These are phyloP conservation scores for Adansonia rubrostipa DNA, from an alignment of 441 rosid genomes.

Conservation along the genomic window DNA sequence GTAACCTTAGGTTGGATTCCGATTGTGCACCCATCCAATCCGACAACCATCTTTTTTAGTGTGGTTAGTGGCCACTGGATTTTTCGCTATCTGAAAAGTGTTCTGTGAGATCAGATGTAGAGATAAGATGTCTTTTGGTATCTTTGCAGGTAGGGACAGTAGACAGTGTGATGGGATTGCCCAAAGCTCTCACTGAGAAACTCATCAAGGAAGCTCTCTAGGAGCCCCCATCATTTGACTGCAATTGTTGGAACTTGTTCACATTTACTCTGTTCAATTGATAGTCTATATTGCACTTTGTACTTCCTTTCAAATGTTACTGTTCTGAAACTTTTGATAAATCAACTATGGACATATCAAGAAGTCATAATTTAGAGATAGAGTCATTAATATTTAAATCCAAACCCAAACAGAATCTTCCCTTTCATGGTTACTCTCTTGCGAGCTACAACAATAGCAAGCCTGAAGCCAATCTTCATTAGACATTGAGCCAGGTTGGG, in stretches of 20 bases:
- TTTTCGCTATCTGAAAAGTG: neutral
- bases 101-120: neutral
- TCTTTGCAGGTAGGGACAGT: slow-evolving; percentile 62
- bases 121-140: slow-evolving; percentile 16
- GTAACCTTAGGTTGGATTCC: neutral
- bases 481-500: neutral
- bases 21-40: neutral
- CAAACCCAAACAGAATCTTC: too few relatives aligned
- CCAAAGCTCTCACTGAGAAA: slow-evolving; percentile 54
- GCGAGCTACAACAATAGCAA: too few relatives aligned
- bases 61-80: slow-evolving; percentile 1
- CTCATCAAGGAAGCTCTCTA: slow-evolving; percentile 50
- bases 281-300: neutral
- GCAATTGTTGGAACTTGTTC: neutral
- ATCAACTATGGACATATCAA: neutral
- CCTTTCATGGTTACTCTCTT: too few relatives aligned
- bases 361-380: too few relatives aligned
- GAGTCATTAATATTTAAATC: too few relatives aligned
- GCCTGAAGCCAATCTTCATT: neutral
- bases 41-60: slow-evolving; percentile 6
- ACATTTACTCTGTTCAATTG: neutral
- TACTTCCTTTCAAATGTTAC: neutral
- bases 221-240: slow-evolving; percentile 17
- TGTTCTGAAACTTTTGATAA: neutral
- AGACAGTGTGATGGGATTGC: slow-evolving; percentile 77